Conservation (phyloP, 768 basidiomycete genomes). For the Podaxis sp. region DNA sequence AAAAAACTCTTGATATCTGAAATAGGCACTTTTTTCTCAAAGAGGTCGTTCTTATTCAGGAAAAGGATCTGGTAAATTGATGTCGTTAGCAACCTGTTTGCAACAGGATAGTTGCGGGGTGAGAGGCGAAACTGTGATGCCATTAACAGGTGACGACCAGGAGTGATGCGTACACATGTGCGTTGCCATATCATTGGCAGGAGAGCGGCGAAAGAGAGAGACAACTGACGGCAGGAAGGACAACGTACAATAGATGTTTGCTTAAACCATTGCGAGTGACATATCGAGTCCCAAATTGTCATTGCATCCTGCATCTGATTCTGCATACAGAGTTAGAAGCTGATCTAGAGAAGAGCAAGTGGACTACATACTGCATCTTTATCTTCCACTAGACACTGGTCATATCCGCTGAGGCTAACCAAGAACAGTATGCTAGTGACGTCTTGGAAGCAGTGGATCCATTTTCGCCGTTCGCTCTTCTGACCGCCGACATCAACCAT, state of each 20-base stretch:
- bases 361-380: conserved; percentile 69
- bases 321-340: conserved; percentile 28
- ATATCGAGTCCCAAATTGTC: conserved; percentile 99
- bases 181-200: neutral
- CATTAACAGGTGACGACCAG: neutral
- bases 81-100: neutral
- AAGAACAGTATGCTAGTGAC: conserved; percentile 91
- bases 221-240: neutral
- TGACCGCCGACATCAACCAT: conserved; percentile 96
- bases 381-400: conserved; percentile 92
- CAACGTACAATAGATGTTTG: conserved; percentile 80
- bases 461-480: conserved; percentile 89
- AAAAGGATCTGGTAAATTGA: conserved; percentile 70
- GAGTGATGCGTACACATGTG: neutral
- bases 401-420: conserved; percentile 89
- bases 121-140: too few relatives aligned
- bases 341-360: neutral
- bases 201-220: conserved; percentile 19
- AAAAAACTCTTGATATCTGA: conserved; percentile 90
- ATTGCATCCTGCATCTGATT: conserved; percentile 99
- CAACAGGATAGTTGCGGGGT: too few relatives aligned
- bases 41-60: conserved; percentile 95
- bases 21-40: conserved; percentile 72
- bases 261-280: conserved; percentile 97
- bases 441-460: conserved; percentile 95